Evolutionary conservation across 2,329 filamentous ascomycete species (phyloP).

Genomic region (Amphichorda felina): DNA sequence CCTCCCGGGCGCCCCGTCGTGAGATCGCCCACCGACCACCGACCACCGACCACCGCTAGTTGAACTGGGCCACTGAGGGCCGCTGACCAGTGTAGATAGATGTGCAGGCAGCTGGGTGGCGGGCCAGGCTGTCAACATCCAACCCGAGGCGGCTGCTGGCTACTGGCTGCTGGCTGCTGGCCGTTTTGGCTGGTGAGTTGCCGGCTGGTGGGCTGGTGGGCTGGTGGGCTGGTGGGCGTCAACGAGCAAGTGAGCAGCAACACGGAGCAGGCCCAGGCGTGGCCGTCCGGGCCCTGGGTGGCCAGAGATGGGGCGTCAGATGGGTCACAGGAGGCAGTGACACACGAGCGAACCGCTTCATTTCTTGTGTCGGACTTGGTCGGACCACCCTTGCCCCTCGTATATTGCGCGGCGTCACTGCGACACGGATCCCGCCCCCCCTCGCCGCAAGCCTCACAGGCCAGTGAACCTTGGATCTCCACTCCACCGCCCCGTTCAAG

Average conservation of each 20-base stretch:
- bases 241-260: background rate
- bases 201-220: background rate
- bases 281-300: background rate
- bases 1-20: too few species aligned
- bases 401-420: conserved; percentile 37
- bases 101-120: too few species aligned
- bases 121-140: too few species aligned
- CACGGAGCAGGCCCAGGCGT: background rate
- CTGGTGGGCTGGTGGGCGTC: background rate
- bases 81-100: too few species aligned
- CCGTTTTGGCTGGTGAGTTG: too few species aligned
- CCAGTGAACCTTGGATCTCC: conserved; percentile 2
- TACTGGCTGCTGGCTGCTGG: too few species aligned
- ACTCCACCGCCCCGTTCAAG: conserved; percentile 26
- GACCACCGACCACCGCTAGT: too few species aligned
- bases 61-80: too few species aligned
- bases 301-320: background rate
- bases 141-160: too few species aligned
- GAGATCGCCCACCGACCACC: too few species aligned
- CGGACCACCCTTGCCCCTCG: conserved; percentile 35
- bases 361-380: conserved; percentile 35
- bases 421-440: conserved; percentile 14
- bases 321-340: conserved; percentile 12
- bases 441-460: conserved; percentile 13
- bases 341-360: conserved; percentile 24